These are phyloP conservation scores for Plasmodium relictum DNA, from an alignment of 169 alveolate species.

Conservation along the genomic window DNA sequence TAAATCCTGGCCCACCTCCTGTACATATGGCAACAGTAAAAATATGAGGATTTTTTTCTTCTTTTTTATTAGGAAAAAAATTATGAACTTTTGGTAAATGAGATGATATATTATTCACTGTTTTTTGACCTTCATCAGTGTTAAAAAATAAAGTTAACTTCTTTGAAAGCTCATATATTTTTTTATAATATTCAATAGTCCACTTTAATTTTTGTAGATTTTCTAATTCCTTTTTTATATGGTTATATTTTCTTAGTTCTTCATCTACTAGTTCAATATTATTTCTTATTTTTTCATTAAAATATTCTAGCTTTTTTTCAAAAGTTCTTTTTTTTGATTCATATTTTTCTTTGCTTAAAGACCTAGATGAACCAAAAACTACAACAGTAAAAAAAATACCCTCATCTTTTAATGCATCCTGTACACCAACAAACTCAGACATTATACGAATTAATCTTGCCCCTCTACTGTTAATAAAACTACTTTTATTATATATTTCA, in stretches of 20 bases:
- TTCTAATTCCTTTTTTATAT: slow-evolving; percentile 28
- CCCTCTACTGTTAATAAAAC: slow-evolving; percentile 78
- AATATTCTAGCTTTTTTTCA: slow-evolving; percentile 27
- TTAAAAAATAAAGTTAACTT: slow-evolving; percentile 55
- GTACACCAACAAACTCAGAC: slow-evolving; percentile 82
- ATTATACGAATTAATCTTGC: slow-evolving; percentile 83
- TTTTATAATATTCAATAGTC: slow-evolving; percentile 19
- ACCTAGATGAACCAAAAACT: slow-evolving; percentile 82
- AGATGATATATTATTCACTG: slow-evolving; percentile 52
- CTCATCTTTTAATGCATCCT: slow-evolving; percentile 77
- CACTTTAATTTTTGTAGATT: slow-evolving; percentile 69
- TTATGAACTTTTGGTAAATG: slow-evolving; percentile 64
- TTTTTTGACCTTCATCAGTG: slow-evolving; percentile 66
- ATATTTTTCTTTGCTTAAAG: slow-evolving; percentile 72
- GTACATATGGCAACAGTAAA: slow-evolving; percentile 83
- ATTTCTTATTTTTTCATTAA: slow-evolving; percentile 18
- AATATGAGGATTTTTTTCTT: slow-evolving; percentile 29
- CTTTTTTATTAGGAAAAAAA: slow-evolving; percentile 37
- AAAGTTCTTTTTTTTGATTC: slow-evolving; percentile 24
- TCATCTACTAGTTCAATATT: slow-evolving; percentile 3
- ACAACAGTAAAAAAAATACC: slow-evolving; percentile 79
- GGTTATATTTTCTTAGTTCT: slow-evolving; percentile 29
- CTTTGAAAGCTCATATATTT: slow-evolving; percentile 59
- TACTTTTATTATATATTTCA: slow-evolving; percentile 80
- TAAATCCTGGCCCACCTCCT: slow-evolving; percentile 86